phyloP scores from a whole-genome alignment of 1,284 basidiomycete species.

The Puccinia sorghi region DNA sequence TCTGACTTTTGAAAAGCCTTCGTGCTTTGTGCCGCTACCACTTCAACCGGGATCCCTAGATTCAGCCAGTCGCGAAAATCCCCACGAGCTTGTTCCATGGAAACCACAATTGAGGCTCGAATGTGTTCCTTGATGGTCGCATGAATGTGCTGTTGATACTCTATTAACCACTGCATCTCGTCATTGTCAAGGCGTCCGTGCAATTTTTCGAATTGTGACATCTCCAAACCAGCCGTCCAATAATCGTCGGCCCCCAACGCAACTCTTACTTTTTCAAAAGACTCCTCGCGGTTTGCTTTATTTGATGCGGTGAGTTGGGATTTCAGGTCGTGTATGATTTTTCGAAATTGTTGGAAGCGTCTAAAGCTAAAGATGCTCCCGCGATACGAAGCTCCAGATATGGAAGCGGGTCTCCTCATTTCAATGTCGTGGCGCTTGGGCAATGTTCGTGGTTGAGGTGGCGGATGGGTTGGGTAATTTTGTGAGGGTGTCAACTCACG shows the following conservation, averaged over 20 bases:
- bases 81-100: not conserved
- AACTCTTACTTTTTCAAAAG: not conserved
- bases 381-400: not conserved
- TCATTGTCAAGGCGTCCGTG: not conserved
- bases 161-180: constrained; percentile 3
- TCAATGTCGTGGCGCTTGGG: not conserved
- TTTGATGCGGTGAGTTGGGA: not conserved
- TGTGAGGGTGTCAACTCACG: too few species aligned
- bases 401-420: not conserved
- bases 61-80: constrained; percentile 16
- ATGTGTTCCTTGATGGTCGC: constrained; percentile 1
- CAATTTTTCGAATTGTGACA: constrained; percentile 9
- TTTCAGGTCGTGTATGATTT: not conserved
- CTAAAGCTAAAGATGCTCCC: not conserved
- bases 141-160: constrained; percentile 13
- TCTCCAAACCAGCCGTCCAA: constrained; percentile 23
- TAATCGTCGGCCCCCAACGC: not conserved
- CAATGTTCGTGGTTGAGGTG: too few species aligned
- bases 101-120: not conserved
- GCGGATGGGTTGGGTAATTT: too few species aligned
- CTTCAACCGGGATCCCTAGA: not conserved
- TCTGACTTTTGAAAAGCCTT: constrained; percentile 3
- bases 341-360: not conserved
- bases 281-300: not conserved
- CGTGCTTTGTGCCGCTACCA: not conserved